Base-by-base conservation (phyloP, 2,329 filamentous ascomycete genomes). In the Paracorniculantispora psalliotae region DNA sequence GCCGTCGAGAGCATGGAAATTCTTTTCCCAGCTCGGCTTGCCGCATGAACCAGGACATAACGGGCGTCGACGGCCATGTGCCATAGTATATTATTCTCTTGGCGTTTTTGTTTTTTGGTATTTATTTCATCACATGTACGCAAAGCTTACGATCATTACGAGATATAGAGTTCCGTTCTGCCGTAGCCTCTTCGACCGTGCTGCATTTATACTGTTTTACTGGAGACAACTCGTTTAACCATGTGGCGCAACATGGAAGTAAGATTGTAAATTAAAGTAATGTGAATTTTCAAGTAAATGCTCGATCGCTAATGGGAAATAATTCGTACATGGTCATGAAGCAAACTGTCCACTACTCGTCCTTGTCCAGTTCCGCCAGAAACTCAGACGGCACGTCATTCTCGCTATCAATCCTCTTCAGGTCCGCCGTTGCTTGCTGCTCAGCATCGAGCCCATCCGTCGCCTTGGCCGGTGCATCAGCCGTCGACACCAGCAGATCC, bases 331-430 rank as follows among this genome's bases (percentile, higher is more conserved):
- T 35, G 19, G 26, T 26, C 26, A 13, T 30, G 25, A 9, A n/a
- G 21, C 43, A 13, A 44, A 19, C 43, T 47, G 5, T 13, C 19
- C 8, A 43, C 28, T 59, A 51, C 10, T 43, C 26, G 63, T 43
- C 56, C 37, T 52, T 51, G 3, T 21, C 56, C 30, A 80, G 76
- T 64, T 81, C 77, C 12, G 76, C 76, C 7, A 84, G 63, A 62
- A 84, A 82, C 60, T 84, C 80, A 0, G 71, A 69, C 1, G 81
- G 80, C 8, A 83, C 74, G 54, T 80, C 79, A 51, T 80, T 80
- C 61, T 77, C 77, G 63, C 74, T 77, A 43, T 72, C 72, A 53
- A 50, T 60, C 21, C 35, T 30, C 6, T 19, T 46, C 7, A 47
- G 17, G 30, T 51, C 23, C 10, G 51, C 35, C 17, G 15, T 55